Evolutionary conservation across 208 protist species (phyloP), one percentile per base, ranked within the genome.

Genomic region (Wallacemonas collosoma): DNA sequence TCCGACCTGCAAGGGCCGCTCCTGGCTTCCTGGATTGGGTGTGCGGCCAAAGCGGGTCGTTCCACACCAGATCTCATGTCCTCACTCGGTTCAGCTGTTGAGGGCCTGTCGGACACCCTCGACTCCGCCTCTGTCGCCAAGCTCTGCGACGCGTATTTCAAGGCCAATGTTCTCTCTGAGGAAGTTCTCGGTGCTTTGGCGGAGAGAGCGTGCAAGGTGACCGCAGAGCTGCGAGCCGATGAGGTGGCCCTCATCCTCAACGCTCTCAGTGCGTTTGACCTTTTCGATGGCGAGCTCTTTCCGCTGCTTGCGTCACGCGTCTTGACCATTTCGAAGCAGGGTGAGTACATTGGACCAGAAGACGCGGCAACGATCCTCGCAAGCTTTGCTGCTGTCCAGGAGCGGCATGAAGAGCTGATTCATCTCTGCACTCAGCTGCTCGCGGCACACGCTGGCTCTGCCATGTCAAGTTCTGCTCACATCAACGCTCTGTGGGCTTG

Each of bases 261-360:
- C 60, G 85, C 90, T 36, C 82, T 97, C 48, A 91, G 83, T 68
- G 71, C 82, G 44, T 94, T 97, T 68, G 93, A 97, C 62, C 82
- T 97, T 48, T 97, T 97, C 72, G 93, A 97, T 64, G 93, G 77
- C 9, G 90, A 97, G 67, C 77, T 97, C 17, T 97, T 94, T 69
- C 93, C 93, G n/a, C 77, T 97, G 56, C 86, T 97, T 35, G 88
- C 88, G 15, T 86, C 90, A 2, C 89, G 93, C 9, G 63, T 95
- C 41, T 65, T 83, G 14, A 81, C 78, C 17, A 74, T 94, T 56
- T 71, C 82, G 43, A 80, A 86, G 58, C 85, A 90, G 69, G 83
- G 76, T 41, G 80, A 64, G 40, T 89, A 87, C 71, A 73, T 97
- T 35, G 81, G 79, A 66, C 71, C 80, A 26, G 66, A 61, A 12